Percentiles rank a stretch among this genome's conserved stretches.
Evolutionary conservation across 164 flowering plant species (phyloP).

Genomic region (grape (Vitis vinifera)): DNA sequence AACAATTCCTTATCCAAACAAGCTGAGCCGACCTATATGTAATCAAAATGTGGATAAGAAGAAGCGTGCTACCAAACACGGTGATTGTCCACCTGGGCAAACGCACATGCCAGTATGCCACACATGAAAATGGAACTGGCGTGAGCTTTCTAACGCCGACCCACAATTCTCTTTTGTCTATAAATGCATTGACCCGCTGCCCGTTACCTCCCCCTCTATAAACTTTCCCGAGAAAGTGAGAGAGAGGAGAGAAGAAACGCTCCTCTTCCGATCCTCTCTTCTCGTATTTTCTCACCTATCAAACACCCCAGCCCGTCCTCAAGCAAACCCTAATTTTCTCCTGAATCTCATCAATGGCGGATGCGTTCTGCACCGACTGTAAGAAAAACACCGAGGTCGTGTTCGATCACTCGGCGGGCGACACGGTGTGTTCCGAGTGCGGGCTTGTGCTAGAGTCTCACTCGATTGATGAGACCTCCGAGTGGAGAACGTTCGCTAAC

Average conservation of each 20-base stretch:
- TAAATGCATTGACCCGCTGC: background rate
- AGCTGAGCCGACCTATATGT: no score
- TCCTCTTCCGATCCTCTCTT: background rate
- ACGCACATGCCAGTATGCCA: background rate
- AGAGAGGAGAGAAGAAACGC: background rate
- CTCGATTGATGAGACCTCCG: constrained; percentile 57
- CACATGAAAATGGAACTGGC: background rate
- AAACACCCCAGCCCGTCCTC: background rate
- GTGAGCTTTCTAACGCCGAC: background rate
- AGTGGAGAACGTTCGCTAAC: constrained; percentile 59
- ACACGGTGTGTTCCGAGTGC: constrained; percentile 56
- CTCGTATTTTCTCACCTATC: background rate
- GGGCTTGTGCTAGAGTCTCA: constrained; percentile 52
- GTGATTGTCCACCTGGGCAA: no score
- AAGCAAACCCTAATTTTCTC: background rate
- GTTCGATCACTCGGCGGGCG: constrained; percentile 58
- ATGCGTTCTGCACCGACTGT: constrained; percentile 47
- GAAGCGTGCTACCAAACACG: no score
- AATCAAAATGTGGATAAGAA: no score
- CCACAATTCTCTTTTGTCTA: background rate
- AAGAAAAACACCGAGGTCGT: constrained; percentile 50
- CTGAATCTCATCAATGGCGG: constrained; percentile 22
- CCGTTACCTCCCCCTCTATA: no score
- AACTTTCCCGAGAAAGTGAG: background rate
- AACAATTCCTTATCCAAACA: no score